phyloP scores from a whole-genome alignment of 352 stramenopile genomes.

The Lagenidium giganteum region DNA sequence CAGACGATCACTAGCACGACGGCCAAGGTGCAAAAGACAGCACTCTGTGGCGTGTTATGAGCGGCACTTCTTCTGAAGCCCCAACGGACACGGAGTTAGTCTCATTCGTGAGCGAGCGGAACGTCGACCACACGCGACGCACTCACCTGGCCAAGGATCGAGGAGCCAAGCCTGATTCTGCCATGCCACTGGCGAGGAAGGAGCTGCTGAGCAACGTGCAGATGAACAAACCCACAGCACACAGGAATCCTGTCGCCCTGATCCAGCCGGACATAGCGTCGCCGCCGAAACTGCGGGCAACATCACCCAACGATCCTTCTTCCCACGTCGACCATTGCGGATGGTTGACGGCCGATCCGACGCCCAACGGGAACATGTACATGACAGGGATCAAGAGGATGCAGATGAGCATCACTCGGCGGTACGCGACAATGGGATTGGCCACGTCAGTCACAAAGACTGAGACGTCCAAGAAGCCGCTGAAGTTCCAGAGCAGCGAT shows the following conservation, averaged over 20 bases:
- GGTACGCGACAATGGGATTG: constrained; percentile 27
- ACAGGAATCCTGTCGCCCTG: constrained; percentile 25
- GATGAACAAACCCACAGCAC: constrained; percentile 40
- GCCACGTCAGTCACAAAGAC: constrained; percentile 40
- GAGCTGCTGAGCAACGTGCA: constrained; percentile 35
- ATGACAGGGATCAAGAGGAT: constrained; percentile 30
- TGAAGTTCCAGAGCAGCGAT: constrained; percentile 46
- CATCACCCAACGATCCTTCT: constrained; percentile 26
- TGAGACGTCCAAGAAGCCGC: constrained; percentile 51
- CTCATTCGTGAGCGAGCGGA: too few species aligned
- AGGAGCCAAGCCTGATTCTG: constrained; percentile 38
- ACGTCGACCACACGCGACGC: not conserved
- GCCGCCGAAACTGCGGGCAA: constrained; percentile 32
- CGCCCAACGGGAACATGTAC: constrained; percentile 37
- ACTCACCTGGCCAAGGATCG: constrained; percentile 36
- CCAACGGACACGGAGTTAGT: not conserved
- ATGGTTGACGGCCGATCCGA: constrained; percentile 26
- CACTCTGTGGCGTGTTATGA: constrained; percentile 23
- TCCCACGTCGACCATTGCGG: constrained; percentile 42
- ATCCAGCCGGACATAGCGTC: constrained; percentile 23
- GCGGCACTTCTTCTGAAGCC: constrained; percentile 9
- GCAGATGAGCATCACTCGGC: constrained; percentile 33
- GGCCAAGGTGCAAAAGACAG: constrained; percentile 49
- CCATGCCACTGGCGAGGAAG: constrained; percentile 53
- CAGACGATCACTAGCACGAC: constrained; percentile 57